phyloP scores from a whole-genome alignment of 805 yeast genomes.

The Ascoidea asiatica region DNA sequence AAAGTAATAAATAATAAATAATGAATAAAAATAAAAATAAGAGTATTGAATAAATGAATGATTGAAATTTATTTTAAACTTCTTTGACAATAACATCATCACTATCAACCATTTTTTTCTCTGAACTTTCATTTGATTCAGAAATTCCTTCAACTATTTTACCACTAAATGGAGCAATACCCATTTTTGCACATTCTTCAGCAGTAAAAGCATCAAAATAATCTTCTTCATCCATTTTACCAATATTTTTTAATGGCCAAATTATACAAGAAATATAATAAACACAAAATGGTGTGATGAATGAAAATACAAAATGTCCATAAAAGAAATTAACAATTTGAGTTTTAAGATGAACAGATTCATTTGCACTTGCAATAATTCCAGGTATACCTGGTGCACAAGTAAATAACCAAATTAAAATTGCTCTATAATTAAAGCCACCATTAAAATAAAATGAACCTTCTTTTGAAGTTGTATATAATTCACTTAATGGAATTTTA shows the following conservation, averaged over 20 bases:
- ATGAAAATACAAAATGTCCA: constrained; percentile 30
- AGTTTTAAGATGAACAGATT: constrained; percentile 12
- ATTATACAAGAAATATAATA: constrained; percentile 21
- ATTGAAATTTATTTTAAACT: no score
- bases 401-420: constrained; percentile 24
- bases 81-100: no score
- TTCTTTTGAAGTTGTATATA: constrained; percentile 22
- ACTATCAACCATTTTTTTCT: no score
- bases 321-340: constrained; percentile 30
- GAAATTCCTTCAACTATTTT: not conserved
- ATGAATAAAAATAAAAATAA: no score
- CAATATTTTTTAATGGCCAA: constrained; percentile 23
- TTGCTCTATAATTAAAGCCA: constrained; percentile 31
- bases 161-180: constrained; percentile 15
- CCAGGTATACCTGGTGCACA: constrained; percentile 40
- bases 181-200: constrained; percentile 20
- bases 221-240: constrained; percentile 25
- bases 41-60: no score
- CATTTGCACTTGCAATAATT: constrained; percentile 22
- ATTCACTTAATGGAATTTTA: constrained; percentile 25
- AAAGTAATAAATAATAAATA: no score
- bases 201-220: constrained; percentile 24
- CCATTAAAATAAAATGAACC: constrained; percentile 26
- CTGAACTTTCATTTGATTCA: no score
- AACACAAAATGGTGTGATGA: constrained; percentile 23